A percentile compares a stretch with the other conserved stretches of the same genome.
Conservation (phyloP, 2,329 filamentous ascomycete species). For the Neopestalotiopsis rosae region DNA sequence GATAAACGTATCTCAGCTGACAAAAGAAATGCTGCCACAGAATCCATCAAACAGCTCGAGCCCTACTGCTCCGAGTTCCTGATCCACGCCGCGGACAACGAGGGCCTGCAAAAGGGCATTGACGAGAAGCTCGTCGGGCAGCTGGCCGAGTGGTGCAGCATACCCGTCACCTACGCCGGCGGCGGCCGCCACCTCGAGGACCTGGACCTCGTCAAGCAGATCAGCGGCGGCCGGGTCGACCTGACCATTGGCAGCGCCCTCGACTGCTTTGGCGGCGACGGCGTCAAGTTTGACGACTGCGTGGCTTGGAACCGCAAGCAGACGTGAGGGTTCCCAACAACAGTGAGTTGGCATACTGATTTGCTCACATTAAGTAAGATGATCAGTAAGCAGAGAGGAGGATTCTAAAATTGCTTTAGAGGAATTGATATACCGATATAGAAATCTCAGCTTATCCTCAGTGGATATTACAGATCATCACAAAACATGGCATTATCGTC, state of each 20-base stretch:
- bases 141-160: slow-evolving; percentile 84
- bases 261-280: slow-evolving; percentile 91
- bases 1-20: slow-evolving; percentile 1
- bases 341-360: not conserved
- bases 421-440: not conserved
- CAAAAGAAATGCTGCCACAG: slow-evolving; percentile 48
- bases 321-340: not conserved
- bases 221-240: slow-evolving; percentile 85
- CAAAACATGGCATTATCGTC: not conserved
- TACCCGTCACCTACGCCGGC: slow-evolving; percentile 95
- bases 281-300: slow-evolving; percentile 88
- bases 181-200: slow-evolving; percentile 86
- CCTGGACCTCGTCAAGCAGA: slow-evolving; percentile 76
- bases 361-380: not conserved
- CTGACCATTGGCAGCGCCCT: slow-evolving; percentile 95
- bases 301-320: slow-evolving; percentile 79
- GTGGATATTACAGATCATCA: not conserved
- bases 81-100: slow-evolving; percentile 95
- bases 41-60: slow-evolving; percentile 79
- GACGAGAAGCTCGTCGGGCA: slow-evolving; percentile 82
- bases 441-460: not conserved
- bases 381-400: not conserved
- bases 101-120: slow-evolving; percentile 89
- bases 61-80: slow-evolving; percentile 96
- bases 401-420: not conserved